These are phyloP conservation scores for Pseudotsuga menziesii DNA, from an alignment of 75 land plant species.

Conservation along the genomic window DNA sequence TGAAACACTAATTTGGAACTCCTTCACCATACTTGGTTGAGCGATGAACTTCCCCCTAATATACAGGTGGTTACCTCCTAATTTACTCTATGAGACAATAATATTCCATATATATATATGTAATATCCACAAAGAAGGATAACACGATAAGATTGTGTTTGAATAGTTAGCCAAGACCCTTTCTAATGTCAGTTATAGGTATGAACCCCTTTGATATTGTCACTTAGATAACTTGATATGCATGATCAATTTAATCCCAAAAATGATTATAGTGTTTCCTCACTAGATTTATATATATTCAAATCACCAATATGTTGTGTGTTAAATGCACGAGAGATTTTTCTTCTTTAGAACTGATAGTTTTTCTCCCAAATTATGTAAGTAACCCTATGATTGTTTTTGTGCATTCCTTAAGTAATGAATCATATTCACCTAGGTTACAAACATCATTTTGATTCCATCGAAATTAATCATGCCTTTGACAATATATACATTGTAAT, in stretches of 20 bases:
- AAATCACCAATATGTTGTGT: background rate
- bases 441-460: background rate
- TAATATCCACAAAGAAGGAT: background rate
- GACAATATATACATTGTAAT: background rate
- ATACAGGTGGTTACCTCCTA: no score
- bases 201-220: background rate
- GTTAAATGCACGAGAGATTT: background rate
- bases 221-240: no score
- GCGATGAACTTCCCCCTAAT: no score
- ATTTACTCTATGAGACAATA: background rate
- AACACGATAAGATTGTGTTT: background rate
- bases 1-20: no score
- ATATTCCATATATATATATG: background rate
- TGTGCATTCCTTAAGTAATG: background rate
- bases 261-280: background rate
- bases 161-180: background rate
- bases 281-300: no score
- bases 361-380: background rate
- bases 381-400: background rate
- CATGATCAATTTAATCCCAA: background rate
- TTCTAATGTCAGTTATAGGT: background rate
- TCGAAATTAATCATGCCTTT: background rate
- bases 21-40: no score
- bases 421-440: background rate
- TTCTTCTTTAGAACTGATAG: background rate